Conservation (phyloP, 2,329 filamentous ascomycete species). For the Huntiella savannae region DNA sequence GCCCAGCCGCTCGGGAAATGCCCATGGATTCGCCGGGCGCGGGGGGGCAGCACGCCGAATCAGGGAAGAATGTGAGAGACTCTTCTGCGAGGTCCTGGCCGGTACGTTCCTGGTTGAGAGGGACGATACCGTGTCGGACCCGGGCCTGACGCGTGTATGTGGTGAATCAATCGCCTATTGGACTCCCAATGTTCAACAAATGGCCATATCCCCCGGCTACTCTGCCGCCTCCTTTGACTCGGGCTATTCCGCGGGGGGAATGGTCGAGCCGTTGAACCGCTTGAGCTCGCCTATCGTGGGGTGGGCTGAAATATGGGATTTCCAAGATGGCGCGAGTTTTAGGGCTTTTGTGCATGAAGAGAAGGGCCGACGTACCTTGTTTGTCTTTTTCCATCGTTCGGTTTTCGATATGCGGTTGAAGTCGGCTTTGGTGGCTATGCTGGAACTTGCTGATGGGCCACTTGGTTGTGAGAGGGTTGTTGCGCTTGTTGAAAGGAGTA, state of each 20-base stretch:
- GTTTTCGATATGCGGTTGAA: slow-evolving; percentile 63
- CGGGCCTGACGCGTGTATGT: slow-evolving; percentile 67
- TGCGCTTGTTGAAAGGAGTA: slow-evolving; percentile 59
- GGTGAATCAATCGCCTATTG: not conserved
- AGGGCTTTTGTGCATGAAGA: slow-evolving; percentile 64
- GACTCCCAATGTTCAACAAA: not conserved
- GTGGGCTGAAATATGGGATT: slow-evolving; percentile 72
- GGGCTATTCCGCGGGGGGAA: not conserved
- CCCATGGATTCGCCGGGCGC: slow-evolving; percentile 29
- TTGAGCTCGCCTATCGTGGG: slow-evolving; percentile 26
- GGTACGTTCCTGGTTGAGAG: slow-evolving; percentile 92
- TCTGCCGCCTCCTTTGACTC: not conserved
- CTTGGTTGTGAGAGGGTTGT: slow-evolving; percentile 62
- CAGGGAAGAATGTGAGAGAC: slow-evolving; percentile 99
- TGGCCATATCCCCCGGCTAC: slow-evolving; percentile 13
- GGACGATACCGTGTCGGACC: slow-evolving; percentile 57
- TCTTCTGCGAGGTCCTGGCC: slow-evolving; percentile 94
- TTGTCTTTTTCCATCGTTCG: slow-evolving; percentile 66
- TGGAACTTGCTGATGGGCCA: slow-evolving; percentile 57
- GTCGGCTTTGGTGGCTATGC: slow-evolving; percentile 78
- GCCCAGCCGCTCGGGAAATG: too few relatives aligned
- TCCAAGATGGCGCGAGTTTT: slow-evolving; percentile 66
- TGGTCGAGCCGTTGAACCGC: slow-evolving; percentile 2
- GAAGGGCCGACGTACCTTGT: slow-evolving; percentile 53
- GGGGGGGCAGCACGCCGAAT: slow-evolving; percentile 92